Evolutionary conservation across 1,284 basidiomycete species (phyloP).

Genomic region (Leccinum ambiguum): DNA sequence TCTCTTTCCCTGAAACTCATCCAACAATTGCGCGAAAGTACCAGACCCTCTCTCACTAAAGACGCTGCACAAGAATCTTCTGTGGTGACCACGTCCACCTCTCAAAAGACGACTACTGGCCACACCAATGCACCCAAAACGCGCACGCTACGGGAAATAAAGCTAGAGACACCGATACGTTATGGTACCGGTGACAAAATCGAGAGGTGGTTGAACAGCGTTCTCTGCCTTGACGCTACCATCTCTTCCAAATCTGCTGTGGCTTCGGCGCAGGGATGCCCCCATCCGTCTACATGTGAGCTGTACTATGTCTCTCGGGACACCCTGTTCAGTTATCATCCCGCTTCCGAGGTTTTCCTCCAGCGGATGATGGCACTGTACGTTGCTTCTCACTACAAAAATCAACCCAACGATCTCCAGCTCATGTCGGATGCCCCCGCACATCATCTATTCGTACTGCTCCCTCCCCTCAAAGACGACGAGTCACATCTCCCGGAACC

Average conservation of each 20-base stretch:
- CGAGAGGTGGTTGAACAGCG: slow-evolving; percentile 92
- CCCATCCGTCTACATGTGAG: slow-evolving; percentile 93
- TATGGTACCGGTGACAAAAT: slow-evolving; percentile 88
- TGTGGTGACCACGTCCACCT: slow-evolving; percentile 40
- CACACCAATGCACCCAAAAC: slow-evolving; percentile 63
- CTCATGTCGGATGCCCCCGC: slow-evolving; percentile 96
- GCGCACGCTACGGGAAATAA: slow-evolving; percentile 89
- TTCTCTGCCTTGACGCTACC: slow-evolving; percentile 94
- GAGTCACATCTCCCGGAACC: slow-evolving; percentile 89
- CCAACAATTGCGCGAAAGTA: slow-evolving; percentile 92
- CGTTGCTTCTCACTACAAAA: slow-evolving; percentile 98
- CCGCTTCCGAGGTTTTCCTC: slow-evolving; percentile 94
- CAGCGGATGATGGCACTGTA: slow-evolving; percentile 99
- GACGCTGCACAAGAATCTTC: slow-evolving; percentile 50
- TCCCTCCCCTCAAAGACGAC: slow-evolving; percentile 89
- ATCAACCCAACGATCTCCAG: slow-evolving; percentile 97
- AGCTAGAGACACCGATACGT: slow-evolving; percentile 93
- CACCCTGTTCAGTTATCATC: slow-evolving; percentile 96
- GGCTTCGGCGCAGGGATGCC: slow-evolving; percentile 71
- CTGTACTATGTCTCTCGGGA: slow-evolving; percentile 96
- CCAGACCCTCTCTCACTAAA: slow-evolving; percentile 69
- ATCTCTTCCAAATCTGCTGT: slow-evolving; percentile 53
- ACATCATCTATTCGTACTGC: slow-evolving; percentile 94
- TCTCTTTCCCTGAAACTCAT: slow-evolving; percentile 97
- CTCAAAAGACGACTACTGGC: slow-evolving; percentile 43